Percentiles rank a stretch among this genome's conserved stretches.
Conservation (phyloP, 306 rosid genomes). For the Dalbergia cochinchinensis region DNA sequence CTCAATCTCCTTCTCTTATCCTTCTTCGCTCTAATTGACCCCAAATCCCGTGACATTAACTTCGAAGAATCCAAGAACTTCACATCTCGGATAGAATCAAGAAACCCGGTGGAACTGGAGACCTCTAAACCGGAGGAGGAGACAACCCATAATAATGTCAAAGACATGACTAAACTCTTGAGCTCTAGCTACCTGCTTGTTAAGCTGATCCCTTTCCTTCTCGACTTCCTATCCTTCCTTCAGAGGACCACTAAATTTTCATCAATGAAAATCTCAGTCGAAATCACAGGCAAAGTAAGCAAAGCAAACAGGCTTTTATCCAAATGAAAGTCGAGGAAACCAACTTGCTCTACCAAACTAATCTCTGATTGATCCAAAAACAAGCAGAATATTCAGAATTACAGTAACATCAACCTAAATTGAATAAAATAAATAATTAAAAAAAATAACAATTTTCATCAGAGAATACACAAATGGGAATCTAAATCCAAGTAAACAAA, state of each 20-base stretch:
- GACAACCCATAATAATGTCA: slow-evolving; percentile 57
- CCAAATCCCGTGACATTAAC: slow-evolving; percentile 46
- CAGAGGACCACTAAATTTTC: slow-evolving; percentile 32
- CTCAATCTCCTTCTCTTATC: slow-evolving; percentile 54
- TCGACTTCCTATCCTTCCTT: slow-evolving; percentile 23
- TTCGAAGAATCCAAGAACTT: slow-evolving; percentile 57
- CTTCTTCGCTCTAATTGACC: slow-evolving; percentile 50
- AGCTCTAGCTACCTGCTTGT: slow-evolving; percentile 27
- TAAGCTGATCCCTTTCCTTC: slow-evolving; percentile 21
- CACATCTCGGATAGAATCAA: slow-evolving; percentile 62
- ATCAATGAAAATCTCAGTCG: slow-evolving; percentile 6
- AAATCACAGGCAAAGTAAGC: slow-evolving; percentile 23
- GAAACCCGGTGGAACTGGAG: slow-evolving; percentile 53
- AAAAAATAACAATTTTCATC: slow-evolving; percentile 14
- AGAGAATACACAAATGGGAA: slow-evolving; percentile 48
- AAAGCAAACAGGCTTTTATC: slow-evolving; percentile 33
- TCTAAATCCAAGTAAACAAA: slow-evolving; percentile 23
- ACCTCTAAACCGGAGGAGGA: slow-evolving; percentile 64
- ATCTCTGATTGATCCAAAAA: slow-evolving; percentile 46
- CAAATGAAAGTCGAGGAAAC: slow-evolving; percentile 37
- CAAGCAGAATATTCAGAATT: slow-evolving; percentile 35
- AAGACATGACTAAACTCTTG: slow-evolving; percentile 64
- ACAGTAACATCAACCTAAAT: slow-evolving; percentile 23
- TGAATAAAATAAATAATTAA: neutral
- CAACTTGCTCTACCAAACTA: slow-evolving; percentile 37